These are phyloP conservation scores for Saraca asoca DNA, from an alignment of 331 rosid species.

Conservation along the genomic window DNA sequence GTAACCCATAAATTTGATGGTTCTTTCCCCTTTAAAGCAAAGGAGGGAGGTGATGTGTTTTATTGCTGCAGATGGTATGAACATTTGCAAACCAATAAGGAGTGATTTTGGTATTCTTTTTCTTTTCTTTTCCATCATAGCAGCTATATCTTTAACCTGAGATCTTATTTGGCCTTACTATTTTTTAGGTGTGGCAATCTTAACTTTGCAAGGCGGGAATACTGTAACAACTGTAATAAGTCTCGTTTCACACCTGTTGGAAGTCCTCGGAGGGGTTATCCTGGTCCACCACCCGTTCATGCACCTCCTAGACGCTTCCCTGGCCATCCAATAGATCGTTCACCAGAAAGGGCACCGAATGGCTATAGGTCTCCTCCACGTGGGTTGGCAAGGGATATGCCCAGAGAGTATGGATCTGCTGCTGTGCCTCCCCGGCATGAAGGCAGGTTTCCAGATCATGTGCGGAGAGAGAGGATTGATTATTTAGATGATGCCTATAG, in stretches of 20 bases:
- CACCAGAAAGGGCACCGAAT: slow-evolving; percentile 67
- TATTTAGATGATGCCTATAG: slow-evolving; percentile 65
- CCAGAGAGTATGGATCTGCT: slow-evolving; percentile 67
- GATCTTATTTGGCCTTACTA: slow-evolving; percentile 4
- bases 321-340: slow-evolving; percentile 70
- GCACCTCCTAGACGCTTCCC: slow-evolving; percentile 74
- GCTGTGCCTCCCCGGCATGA: slow-evolving; percentile 73
- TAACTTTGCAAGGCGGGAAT: slow-evolving; percentile 91
- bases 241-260: slow-evolving; percentile 59
- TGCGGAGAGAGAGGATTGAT: slow-evolving; percentile 68
- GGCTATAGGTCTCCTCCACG: slow-evolving; percentile 87
- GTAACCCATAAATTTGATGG: too few species aligned
- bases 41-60: too few species aligned
- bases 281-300: slow-evolving; percentile 60
- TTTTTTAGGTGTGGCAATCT: slow-evolving; percentile 82
- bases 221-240: slow-evolving; percentile 83
- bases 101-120: too few species aligned
- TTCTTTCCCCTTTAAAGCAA: too few species aligned
- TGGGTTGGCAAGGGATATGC: slow-evolving; percentile 73
- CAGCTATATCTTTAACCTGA: not conserved
- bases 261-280: slow-evolving; percentile 84
- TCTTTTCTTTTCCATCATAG: not conserved
- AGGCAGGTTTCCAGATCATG: slow-evolving; percentile 63
- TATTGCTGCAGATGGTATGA: too few species aligned
- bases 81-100: too few species aligned